Evolutionary conservation across 345 rosid genomes (phyloP).

Genomic region (Syzygium jambos): DNA sequence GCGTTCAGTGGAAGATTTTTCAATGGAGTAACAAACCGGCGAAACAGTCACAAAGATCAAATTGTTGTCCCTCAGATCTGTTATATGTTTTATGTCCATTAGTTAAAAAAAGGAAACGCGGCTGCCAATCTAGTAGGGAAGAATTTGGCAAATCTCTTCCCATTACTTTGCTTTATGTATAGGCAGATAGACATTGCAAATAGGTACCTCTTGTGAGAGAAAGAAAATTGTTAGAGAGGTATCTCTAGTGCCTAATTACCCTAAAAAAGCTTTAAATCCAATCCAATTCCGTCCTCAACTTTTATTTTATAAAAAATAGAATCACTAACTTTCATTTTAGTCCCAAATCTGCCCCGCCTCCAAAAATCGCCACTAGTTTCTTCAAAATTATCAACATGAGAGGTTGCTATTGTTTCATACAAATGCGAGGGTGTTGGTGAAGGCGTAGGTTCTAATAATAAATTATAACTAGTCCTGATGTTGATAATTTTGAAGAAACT

Average conservation of each 20-base stretch:
- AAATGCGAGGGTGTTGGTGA: not conserved
- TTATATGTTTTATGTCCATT: not conserved
- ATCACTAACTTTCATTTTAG: not conserved
- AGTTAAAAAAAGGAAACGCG: not conserved
- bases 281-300: not conserved
- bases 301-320: not conserved
- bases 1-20: no score
- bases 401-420: not conserved
- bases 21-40: no score
- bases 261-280: not conserved
- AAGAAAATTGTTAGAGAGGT: not conserved
- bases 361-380: not conserved
- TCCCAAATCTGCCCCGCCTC: not conserved
- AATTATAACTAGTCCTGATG: not conserved
- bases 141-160: not conserved
- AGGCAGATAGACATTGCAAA: not conserved
- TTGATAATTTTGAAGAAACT: not conserved
- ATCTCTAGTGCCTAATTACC: not conserved
- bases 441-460: not conserved
- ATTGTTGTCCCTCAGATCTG: not conserved
- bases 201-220: not conserved
- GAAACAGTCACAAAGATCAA: no score
- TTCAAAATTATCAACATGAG: not conserved
- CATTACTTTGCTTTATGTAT: not conserved
- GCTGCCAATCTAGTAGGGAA: not conserved